Evolutionary conservation across 164 flowering plant species (phyloP).

Genomic region (Magnolia changhungtana): DNA sequence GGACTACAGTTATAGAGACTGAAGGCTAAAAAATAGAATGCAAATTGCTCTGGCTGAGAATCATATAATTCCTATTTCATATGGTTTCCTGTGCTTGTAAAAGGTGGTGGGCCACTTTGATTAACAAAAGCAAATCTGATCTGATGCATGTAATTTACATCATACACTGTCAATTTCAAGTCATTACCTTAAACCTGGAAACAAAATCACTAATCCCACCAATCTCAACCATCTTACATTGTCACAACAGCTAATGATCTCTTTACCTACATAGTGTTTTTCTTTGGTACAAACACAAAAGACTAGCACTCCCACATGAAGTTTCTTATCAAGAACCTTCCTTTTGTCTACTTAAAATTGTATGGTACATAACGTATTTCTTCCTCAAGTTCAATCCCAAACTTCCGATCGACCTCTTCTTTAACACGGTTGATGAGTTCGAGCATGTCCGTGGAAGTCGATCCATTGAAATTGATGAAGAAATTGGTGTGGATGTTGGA

Average conservation of each 20-base stretch:
- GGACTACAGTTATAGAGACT: too few species aligned
- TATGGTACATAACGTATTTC: slow-evolving; percentile 29
- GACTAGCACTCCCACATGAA: background rate
- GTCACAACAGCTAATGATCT: background rate
- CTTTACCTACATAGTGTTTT: background rate
- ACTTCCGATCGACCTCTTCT: slow-evolving; percentile 30
- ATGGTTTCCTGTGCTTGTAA: background rate
- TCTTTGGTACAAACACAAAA: background rate
- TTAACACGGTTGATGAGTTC: slow-evolving; percentile 37
- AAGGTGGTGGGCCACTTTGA: background rate
- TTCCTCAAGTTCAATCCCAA: slow-evolving; percentile 35
- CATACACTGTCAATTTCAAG: too few species aligned
- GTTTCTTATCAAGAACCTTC: background rate
- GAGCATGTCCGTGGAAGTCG: slow-evolving; percentile 46
- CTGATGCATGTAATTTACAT: too few species aligned
- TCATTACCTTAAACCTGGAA: too few species aligned
- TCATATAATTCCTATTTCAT: background rate
- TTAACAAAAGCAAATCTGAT: too few species aligned
- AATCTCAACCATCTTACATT: background rate
- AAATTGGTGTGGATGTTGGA: slow-evolving; percentile 45
- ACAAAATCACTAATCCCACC: too few species aligned
- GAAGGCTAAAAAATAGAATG: too few species aligned
- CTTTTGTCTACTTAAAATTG: background rate
- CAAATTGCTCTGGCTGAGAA: too few species aligned
- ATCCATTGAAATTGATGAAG: slow-evolving; percentile 36